phyloP scores from a whole-genome alignment of 257 asterid genomes.

The Solanum appendiculatum region DNA sequence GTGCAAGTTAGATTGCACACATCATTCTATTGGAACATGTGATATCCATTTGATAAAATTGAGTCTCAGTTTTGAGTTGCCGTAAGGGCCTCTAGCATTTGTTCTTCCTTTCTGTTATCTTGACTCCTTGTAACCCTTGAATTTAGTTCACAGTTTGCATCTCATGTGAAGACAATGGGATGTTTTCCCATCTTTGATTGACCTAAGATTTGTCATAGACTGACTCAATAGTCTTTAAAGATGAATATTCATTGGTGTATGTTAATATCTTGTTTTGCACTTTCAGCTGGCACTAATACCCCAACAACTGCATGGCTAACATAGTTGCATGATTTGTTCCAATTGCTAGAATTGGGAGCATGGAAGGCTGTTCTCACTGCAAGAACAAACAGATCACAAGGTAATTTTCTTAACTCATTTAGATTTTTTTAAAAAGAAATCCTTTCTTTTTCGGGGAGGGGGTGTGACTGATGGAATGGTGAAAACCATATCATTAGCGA shows the following conservation, averaged over 20 bases:
- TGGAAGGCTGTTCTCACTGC: conserved; percentile 74
- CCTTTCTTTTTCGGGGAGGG: background rate
- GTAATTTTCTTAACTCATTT: conserved; percentile 20
- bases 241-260: background rate
- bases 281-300: background rate
- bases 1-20: background rate
- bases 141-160: background rate
- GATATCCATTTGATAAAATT: background rate
- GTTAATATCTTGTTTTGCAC: background rate
- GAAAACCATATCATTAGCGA: background rate
- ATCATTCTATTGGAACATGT: background rate
- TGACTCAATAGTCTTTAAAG: background rate
- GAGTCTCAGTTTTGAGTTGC: background rate
- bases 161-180: background rate
- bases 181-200: background rate
- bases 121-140: background rate
- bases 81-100: background rate
- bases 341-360: conserved; percentile 64
- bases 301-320: background rate
- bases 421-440: background rate
- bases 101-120: background rate
- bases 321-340: conserved; percentile 1
- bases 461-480: background rate
- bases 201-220: background rate
- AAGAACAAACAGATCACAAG: conserved; percentile 88